Conservation (phyloP, 2,329 filamentous ascomycete species). For the Beauveria brongniartii region DNA sequence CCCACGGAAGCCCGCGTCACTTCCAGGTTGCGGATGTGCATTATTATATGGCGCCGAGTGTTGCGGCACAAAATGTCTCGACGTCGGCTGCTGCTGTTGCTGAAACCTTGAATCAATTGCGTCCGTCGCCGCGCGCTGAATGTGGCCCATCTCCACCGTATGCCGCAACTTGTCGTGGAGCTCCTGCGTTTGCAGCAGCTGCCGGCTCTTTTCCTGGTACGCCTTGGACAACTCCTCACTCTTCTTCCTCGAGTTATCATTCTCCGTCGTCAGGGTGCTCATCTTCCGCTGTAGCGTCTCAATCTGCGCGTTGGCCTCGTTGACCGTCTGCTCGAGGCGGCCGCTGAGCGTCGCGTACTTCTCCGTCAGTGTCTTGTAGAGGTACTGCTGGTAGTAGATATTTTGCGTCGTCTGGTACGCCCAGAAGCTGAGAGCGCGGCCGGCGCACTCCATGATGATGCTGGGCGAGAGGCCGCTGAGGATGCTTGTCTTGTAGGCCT, state of each 20-base stretch:
- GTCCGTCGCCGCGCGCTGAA: slow-evolving; percentile 46
- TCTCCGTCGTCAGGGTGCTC: slow-evolving; percentile 50
- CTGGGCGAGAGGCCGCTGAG: slow-evolving; percentile 75
- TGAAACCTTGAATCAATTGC: slow-evolving; percentile 22
- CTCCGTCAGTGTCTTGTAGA: slow-evolving; percentile 62
- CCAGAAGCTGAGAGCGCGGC: slow-evolving; percentile 74
- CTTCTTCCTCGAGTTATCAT: slow-evolving; percentile 57
- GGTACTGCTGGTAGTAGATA: slow-evolving; percentile 69
- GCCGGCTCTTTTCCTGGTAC: slow-evolving; percentile 62
- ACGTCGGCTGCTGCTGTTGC: slow-evolving; percentile 8
- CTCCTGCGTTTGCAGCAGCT: slow-evolving; percentile 60
- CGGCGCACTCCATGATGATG: slow-evolving; percentile 79
- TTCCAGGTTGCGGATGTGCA: not conserved
- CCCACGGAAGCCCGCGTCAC: not conserved
- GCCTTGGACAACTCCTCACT: slow-evolving; percentile 62
- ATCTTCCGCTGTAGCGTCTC: slow-evolving; percentile 57
- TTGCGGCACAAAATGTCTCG: slow-evolving; percentile 11
- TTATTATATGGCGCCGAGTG: slow-evolving; percentile 9
- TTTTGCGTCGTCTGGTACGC: slow-evolving; percentile 79
- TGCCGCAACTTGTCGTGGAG: slow-evolving; percentile 54
- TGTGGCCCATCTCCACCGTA: slow-evolving; percentile 44
- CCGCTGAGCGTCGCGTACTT: slow-evolving; percentile 58
- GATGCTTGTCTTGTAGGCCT: slow-evolving; percentile 85
- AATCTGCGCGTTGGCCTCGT: slow-evolving; percentile 69
- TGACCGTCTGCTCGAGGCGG: slow-evolving; percentile 64